Base-by-base conservation (phyloP, 2,329 filamentous ascomycete genomes). In the Arthroderma sp. region DNA sequence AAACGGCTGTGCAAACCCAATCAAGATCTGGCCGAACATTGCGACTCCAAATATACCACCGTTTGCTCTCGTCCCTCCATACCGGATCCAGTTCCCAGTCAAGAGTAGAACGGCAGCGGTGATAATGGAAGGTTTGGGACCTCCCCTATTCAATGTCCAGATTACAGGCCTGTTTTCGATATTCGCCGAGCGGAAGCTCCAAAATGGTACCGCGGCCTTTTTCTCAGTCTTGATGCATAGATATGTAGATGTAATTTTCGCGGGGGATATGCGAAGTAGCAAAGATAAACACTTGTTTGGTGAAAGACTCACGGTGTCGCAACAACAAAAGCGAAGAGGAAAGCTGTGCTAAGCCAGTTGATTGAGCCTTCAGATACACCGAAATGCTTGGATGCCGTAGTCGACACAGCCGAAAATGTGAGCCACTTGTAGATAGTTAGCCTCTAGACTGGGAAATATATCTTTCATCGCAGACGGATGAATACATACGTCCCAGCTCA, bases 281-380 rank as follows among this genome's bases (percentile, higher is more conserved):
- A 36, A 9, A 11, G 2, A 9, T 36, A 36, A 9, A 22, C 15
- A 22, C 15, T 22, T 22, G 15, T 22, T 22, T 22, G 2, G 8
- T 9, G 22, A 22, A n/a, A 29, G 5, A 70, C 70, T 51, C 58
- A 71, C 44, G 91, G 89, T 39, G 79, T 79, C 36, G 80, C 71
- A 53, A 75, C 70, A 38, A 83, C 77, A 58, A 94, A 96, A 42
- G 87, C 72, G 60, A 96, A 89, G 40, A 94, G 71, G 60, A 93
- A 94, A 34, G 74, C 81, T 0, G 83, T 96, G 57, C 82, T 87
- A 50, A 94, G 73, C 91, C 91, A 96, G 66, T 96, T 96, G 66
- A 96, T 82, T 30, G 77, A 75, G 10, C 77, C 80, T 57, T 88
- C 80, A 31, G 73, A 74, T 8, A 88, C 84, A 42, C 68, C 54